Evolutionary conservation across 768 basidiomycete species (phyloP).

Genomic region (Thelephora aurantiotincta): DNA sequence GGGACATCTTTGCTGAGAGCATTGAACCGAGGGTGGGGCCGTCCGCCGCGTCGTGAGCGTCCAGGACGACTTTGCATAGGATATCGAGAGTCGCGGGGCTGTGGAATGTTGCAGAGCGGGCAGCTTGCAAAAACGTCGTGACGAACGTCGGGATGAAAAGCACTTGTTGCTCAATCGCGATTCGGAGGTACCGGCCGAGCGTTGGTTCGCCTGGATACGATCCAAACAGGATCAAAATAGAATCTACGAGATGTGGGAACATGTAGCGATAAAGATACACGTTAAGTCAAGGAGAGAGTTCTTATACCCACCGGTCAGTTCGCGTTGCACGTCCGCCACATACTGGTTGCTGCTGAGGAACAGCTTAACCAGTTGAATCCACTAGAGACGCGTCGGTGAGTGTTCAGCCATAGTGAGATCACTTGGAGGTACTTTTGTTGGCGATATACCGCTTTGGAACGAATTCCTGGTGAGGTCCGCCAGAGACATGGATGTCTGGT

Average conservation of each 20-base stretch:
- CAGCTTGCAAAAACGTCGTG: slow-evolving; percentile 51
- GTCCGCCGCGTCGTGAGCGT: slow-evolving; percentile 47
- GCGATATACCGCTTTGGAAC: slow-evolving; percentile 54
- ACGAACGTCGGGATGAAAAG: slow-evolving; percentile 48
- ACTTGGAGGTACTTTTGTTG: slow-evolving; percentile 37
- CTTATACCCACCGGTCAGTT: slow-evolving; percentile 42
- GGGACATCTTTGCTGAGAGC: slow-evolving; percentile 33
- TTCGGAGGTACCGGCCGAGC: slow-evolving; percentile 51
- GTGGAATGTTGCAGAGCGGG: slow-evolving; percentile 49
- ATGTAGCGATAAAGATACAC: not conserved
- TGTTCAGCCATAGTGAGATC: not conserved
- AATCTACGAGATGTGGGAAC: slow-evolving; percentile 28
- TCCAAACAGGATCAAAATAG: slow-evolving; percentile 51
- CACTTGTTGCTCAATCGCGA: slow-evolving; percentile 40
- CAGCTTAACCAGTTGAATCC: slow-evolving; percentile 51
- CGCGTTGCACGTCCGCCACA: slow-evolving; percentile 32
- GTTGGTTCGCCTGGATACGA: slow-evolving; percentile 57
- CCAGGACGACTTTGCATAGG: slow-evolving; percentile 52
- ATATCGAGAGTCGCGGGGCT: slow-evolving; percentile 52
- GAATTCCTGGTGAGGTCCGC: slow-evolving; percentile 58
- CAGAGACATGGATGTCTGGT: slow-evolving; percentile 38
- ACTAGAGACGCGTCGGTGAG: slow-evolving; percentile 26
- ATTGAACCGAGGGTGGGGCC: slow-evolving; percentile 39
- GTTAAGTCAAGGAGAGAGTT: not conserved
- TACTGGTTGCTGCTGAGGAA: slow-evolving; percentile 37